Percentiles rank a stretch among this genome's conserved stretches.
These are phyloP conservation scores for Petrea volubilis DNA, from an alignment of 257 asterid species.

Conservation along the genomic window DNA sequence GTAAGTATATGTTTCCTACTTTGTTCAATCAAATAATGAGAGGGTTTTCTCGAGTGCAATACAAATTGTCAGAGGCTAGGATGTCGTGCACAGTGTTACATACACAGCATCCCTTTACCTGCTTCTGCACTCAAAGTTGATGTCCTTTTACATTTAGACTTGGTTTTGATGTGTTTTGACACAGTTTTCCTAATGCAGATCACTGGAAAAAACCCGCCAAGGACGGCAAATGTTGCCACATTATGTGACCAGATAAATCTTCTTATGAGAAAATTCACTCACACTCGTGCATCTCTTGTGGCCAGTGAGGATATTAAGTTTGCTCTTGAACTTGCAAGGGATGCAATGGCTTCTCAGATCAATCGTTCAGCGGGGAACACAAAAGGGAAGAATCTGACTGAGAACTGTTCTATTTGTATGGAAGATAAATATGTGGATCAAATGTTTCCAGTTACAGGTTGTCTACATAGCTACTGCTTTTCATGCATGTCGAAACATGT, in stretches of 20 bases:
- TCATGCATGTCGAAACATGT: conserved; percentile 54
- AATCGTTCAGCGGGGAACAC: conserved; percentile 23
- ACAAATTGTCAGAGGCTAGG: not conserved
- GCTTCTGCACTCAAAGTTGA: conserved; percentile 8
- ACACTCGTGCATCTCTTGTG: conserved; percentile 27
- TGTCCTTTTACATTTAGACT: not conserved
- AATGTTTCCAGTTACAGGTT: conserved; percentile 45
- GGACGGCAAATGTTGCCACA: conserved; percentile 22
- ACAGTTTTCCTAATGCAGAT: conserved; percentile 38
- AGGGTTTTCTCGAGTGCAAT: not conserved
- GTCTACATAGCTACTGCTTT: conserved; percentile 56
- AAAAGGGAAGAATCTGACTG: conserved; percentile 24
- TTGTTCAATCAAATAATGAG: not conserved
- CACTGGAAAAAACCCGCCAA: conserved; percentile 29
- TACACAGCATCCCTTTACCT: not conserved
- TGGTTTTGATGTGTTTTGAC: conserved; percentile 9
- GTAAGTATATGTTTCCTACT: not conserved
- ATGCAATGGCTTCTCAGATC: conserved; percentile 35
- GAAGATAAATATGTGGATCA: conserved; percentile 40
- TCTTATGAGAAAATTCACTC: conserved; percentile 37
- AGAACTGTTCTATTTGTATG: conserved; percentile 54
- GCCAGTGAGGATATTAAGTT: conserved; percentile 31
- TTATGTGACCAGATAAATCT: conserved; percentile 37
- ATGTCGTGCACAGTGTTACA: not conserved
- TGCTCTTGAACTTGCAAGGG: conserved; percentile 45